phyloP scores from a whole-genome alignment of 371 early-diverging fungal species.

The Rhizomucor pusillus region DNA sequence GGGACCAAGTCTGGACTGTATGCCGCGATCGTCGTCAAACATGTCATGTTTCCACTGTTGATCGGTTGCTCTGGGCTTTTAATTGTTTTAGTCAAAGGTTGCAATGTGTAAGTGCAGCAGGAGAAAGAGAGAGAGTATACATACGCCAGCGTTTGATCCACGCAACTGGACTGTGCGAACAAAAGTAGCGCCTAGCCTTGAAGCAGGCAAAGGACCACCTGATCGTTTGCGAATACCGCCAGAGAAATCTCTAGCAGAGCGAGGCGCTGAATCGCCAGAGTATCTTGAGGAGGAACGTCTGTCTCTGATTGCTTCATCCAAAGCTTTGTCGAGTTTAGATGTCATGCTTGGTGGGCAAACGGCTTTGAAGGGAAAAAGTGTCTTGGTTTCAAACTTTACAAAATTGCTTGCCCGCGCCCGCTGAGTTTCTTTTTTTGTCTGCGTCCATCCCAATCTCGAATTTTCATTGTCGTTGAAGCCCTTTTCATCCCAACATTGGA shows the following conservation, averaged over 20 bases:
- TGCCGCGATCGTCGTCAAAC: conserved; percentile 28
- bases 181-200: conserved; percentile 22
- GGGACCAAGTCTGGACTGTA: conserved; percentile 30
- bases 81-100: not conserved
- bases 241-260: conserved; percentile 17
- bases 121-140: not conserved
- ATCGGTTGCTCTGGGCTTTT: too few relatives aligned
- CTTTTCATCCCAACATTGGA: too few relatives aligned
- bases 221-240: conserved; percentile 32
- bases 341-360: conserved; percentile 22
- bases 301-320: conserved; percentile 52
- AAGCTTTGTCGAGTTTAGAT: conserved; percentile 43
- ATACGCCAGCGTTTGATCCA: conserved; percentile 9
- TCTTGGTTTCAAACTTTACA: too few relatives aligned
- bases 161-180: conserved; percentile 37
- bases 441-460: too few relatives aligned
- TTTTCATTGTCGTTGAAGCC: too few relatives aligned
- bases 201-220: conserved; percentile 8
- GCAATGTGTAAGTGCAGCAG: not conserved
- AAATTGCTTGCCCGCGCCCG: too few relatives aligned
- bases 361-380: not conserved
- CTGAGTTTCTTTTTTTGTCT: too few relatives aligned
- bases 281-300: conserved; percentile 25
- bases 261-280: conserved; percentile 14
- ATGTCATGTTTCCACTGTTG: conserved; percentile 35